Conservation (phyloP, 495 filamentous ascomycete genomes). For the Xylaria intraflava region DNA sequence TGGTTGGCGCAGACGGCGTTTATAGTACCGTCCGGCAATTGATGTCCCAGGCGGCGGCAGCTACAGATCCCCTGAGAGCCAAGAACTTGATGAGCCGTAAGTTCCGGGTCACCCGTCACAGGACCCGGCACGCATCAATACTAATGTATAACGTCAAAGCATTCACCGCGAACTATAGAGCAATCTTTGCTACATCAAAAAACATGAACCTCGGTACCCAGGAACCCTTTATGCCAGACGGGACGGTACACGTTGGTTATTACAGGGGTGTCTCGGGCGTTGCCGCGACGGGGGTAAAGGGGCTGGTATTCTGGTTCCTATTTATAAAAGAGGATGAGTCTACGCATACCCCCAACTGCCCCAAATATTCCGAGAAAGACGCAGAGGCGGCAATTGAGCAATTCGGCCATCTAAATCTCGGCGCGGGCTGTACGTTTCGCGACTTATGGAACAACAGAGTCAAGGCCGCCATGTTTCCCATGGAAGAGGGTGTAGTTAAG, state of each 20-base stretch:
- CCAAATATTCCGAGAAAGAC: constrained; percentile 14
- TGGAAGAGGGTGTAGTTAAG: constrained; percentile 22
- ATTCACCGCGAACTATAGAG: constrained; percentile 15
- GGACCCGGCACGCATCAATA: background rate
- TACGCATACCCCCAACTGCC: constrained; percentile 11
- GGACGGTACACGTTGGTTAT: constrained; percentile 14
- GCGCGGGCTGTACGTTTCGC: constrained; percentile 19
- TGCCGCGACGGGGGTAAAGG: constrained; percentile 5
- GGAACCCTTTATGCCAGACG: constrained; percentile 7
- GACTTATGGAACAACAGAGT: constrained; percentile 16
- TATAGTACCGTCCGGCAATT: background rate
- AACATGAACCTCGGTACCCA: background rate
- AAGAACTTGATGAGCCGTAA: background rate
- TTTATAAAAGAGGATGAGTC: constrained; percentile 17
- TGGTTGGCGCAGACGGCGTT: background rate
- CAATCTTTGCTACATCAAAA: constrained; percentile 20
- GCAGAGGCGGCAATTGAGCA: constrained; percentile 14
- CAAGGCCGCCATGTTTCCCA: constrained; percentile 17
- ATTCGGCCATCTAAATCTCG: constrained; percentile 10
- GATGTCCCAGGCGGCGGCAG: background rate
- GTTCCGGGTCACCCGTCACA: background rate
- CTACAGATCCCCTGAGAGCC: background rate
- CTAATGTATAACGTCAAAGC: background rate
- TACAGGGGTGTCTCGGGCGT: constrained; percentile 16
- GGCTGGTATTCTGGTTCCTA: constrained; percentile 26